A percentile compares a stretch with the other conserved stretches of the same genome.
These are phyloP conservation scores for Protostelium mycophagum DNA, from an alignment of 78 protist species.

Conservation along the genomic window DNA sequence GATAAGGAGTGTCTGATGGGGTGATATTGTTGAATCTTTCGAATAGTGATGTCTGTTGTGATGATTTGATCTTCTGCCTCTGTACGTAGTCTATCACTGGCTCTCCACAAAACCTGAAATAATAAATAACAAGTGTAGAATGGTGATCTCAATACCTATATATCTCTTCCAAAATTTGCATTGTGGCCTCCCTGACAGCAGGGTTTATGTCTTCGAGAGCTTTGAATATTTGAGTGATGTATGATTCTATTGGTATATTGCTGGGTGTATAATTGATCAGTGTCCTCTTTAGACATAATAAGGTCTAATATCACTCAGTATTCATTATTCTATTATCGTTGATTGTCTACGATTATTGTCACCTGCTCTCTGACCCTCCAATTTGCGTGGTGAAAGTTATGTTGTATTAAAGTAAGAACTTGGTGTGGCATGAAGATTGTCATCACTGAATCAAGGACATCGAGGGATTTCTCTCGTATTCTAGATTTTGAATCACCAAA, in stretches of 20 bases:
- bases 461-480: neutral
- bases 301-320: neutral
- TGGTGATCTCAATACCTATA: too few species aligned
- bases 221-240: too few species aligned
- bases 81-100: too few species aligned
- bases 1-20: too few species aligned
- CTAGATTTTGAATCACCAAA: neutral
- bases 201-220: neutral
- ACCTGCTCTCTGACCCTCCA: conserved; percentile 2
- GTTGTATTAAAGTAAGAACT: too few species aligned
- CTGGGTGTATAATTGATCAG: neutral
- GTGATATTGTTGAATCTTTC: too few species aligned
- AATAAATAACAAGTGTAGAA: too few species aligned
- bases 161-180: neutral
- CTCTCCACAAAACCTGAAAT: too few species aligned
- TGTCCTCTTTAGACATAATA: neutral
- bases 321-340: too few species aligned
- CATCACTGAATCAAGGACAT: neutral
- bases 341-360: neutral
- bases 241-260: neutral
- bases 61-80: too few species aligned
- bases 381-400: neutral
- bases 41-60: too few species aligned
- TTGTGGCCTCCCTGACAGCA: neutral
- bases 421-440: neutral